Evolutionary conservation across 805 yeast species (phyloP), one percentile per base, ranked within the genome.

Genomic region (Candida namnaoensis): DNA sequence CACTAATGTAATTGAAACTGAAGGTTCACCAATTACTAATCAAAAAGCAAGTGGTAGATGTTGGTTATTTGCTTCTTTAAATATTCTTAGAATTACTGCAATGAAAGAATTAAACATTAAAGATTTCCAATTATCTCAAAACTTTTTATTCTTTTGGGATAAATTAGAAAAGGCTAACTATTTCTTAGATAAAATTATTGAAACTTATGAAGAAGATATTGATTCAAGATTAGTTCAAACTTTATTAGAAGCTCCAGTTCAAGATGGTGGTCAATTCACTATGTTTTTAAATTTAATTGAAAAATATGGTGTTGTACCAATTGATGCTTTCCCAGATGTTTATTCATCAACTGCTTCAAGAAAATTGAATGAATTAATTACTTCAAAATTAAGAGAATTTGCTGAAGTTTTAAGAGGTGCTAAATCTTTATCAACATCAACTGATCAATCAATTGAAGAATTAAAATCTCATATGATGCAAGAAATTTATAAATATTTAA

Each of bases 211-310:
- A 33, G 80, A 80, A 57, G 79, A 71, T 36, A 72, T 81, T 40
- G 88, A 78, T 47, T 79, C 88, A 1, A 72, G 95, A 48, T 62
- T 84, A 43, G 76, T 87, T 39, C 85, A 80, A 61, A 75, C 72
- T 49, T 61, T 87, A 38, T 65, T 86, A 41, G 51, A 65, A 5
- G 80, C 76, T 41, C 95, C 95, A 24, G 77, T 80, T 37, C 59
- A 72, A 44, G 95, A 88, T 56, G 95, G 96, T 51, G 95, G 96
- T 41, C 95, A 87, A 62, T 86, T 83, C 71, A 80, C 83, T 48
- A 82, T 87, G 93, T 76, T 85, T 57, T 69, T 80, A 38, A 84
- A 86, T 61, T 58, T 88, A 43, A 74, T 86, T 39, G 77, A 78
- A 47, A 88, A 87, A 61, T 88, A 87, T 52, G 95, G 95, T 27